Evolutionary conservation across 441 rosid species (phyloP), one percentile per base, ranked within the genome.

Genomic region (Codiaeum variegatum): DNA sequence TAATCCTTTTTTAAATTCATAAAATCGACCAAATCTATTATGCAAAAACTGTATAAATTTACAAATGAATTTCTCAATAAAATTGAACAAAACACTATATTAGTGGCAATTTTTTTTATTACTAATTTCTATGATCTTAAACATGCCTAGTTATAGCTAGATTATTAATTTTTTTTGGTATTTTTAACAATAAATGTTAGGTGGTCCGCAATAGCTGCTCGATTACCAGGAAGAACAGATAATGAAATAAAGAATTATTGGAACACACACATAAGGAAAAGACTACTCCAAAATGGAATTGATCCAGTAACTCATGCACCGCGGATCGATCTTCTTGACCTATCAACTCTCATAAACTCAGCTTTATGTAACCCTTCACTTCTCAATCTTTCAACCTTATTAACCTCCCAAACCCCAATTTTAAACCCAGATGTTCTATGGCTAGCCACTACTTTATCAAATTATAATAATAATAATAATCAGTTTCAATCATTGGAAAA

Each of bases 131-230:
- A 47, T 16, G n/a, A 18, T 47, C 15, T 1, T 47, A 47, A 7
- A 16, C 52, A 31, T 8, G 12, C 29, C 67, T 5, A 13, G 2
- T 3, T 40, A 40, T 40, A 40, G 44, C 44, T 40, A 40, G 42
- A 38, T 38, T 38, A 38, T 38, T 38, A 4, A 8, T 40, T 68
- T 49, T 49, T 16, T 12, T 59, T 26, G 42, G 42, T 56, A n/a
- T 69, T 69, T 26, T 68, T 36, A 10, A 40, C 44, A 40, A 36
- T 65, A 63, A 62, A 78, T 68, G 70, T 78, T 77, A 93, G 98
- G 85, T 93, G 98, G 98, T 91, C 97, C 2, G 97, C 94, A 2
- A 93, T 93, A 83, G 98, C 97, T 26, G 91, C 88, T 80, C 93
- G 94, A 18, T 82, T 93, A 76, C 98, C 97, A 0, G 98, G 97